A percentile compares a stretch with the other conserved stretches of the same genome.
Conservation (phyloP, 495 filamentous ascomycete genomes). For the Aspergillus bridgeri region DNA sequence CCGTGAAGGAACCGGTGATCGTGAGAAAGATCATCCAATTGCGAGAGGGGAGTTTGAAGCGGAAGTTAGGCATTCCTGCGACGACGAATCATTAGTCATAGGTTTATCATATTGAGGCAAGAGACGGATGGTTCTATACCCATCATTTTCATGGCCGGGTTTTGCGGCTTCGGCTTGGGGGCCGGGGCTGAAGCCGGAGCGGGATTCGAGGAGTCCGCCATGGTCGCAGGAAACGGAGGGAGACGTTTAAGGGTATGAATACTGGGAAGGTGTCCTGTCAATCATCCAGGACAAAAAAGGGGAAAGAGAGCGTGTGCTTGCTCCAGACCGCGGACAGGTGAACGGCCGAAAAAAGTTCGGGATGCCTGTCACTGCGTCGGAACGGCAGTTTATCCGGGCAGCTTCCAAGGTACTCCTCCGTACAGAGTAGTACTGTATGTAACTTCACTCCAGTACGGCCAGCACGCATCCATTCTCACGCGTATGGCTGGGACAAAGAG, state of each 20-base stretch:
- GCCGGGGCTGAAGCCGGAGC: conserved; percentile 32
- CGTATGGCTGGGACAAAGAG: no score
- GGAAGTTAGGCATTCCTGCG: conserved; percentile 68
- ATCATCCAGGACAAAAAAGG: not conserved
- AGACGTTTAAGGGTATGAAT: not conserved
- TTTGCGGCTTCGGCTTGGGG: conserved; percentile 50
- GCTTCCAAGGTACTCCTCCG: not conserved
- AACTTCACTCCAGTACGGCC: no score
- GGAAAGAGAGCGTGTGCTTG: not conserved
- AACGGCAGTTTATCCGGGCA: not conserved
- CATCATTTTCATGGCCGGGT: conserved; percentile 72
- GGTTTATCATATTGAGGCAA: not conserved
- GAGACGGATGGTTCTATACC: conserved; percentile 37
- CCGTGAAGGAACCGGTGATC: conserved; percentile 71
- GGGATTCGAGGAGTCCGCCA: conserved; percentile 38
- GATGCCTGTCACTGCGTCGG: not conserved
- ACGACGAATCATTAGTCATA: not conserved
- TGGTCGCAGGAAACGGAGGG: conserved; percentile 10
- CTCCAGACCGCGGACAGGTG: not conserved
- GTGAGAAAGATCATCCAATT: conserved; percentile 97
- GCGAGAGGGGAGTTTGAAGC: conserved; percentile 83
- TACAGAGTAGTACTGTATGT: no score
- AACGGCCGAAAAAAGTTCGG: conserved; percentile 8
- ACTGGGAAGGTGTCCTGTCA: not conserved
- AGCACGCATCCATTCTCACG: no score